A percentile compares a stretch with the other conserved stretches of the same genome.
Conservation (phyloP, 2,329 filamentous ascomycete species). For the Fusarium compactum region DNA sequence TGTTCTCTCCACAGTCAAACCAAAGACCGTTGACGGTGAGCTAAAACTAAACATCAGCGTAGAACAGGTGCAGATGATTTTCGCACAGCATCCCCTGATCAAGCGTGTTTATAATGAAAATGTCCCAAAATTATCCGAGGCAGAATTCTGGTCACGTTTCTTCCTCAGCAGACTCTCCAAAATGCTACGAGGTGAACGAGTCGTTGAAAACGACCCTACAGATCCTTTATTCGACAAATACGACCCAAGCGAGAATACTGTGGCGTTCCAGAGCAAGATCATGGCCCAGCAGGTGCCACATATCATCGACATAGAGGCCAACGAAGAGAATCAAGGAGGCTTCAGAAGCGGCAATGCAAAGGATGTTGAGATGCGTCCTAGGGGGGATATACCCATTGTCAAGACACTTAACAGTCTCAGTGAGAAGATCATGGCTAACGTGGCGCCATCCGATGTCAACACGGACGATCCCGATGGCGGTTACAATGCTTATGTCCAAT, state of each 20-base stretch:
- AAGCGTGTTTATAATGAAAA: conserved; percentile 93
- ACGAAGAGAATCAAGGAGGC: conserved; percentile 94
- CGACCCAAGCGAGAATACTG: conserved; percentile 76
- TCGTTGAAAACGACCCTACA: conserved; percentile 79
- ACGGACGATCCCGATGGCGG: conserved; percentile 68
- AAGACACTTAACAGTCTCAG: conserved; percentile 90
- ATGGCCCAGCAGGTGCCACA: conserved; percentile 79
- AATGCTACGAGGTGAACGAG: conserved; percentile 89
- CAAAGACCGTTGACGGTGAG: conserved; percentile 62
- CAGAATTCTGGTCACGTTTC: conserved; percentile 92
- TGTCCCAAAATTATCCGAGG: conserved; percentile 82
- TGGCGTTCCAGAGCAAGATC: conserved; percentile 64
- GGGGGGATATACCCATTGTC: conserved; percentile 86
- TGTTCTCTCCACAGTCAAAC: conserved; percentile 89
- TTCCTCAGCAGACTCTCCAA: conserved; percentile 93
- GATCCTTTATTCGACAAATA: conserved; percentile 90
- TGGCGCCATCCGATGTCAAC: conserved; percentile 80
- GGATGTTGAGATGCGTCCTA: conserved; percentile 89
- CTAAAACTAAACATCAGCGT: conserved; percentile 86
- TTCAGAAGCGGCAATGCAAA: conserved; percentile 84
- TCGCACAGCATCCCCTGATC: conserved; percentile 91
- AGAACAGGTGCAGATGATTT: conserved; percentile 93
- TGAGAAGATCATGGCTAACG: conserved; percentile 91
- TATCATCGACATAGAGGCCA: conserved; percentile 92
- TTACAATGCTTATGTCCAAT: conserved; percentile 79